Percentiles rank a stretch among this genome's conserved stretches.
Conservation (phyloP, 2,329 filamentous ascomycete genomes). For the Fusarium secorum region DNA sequence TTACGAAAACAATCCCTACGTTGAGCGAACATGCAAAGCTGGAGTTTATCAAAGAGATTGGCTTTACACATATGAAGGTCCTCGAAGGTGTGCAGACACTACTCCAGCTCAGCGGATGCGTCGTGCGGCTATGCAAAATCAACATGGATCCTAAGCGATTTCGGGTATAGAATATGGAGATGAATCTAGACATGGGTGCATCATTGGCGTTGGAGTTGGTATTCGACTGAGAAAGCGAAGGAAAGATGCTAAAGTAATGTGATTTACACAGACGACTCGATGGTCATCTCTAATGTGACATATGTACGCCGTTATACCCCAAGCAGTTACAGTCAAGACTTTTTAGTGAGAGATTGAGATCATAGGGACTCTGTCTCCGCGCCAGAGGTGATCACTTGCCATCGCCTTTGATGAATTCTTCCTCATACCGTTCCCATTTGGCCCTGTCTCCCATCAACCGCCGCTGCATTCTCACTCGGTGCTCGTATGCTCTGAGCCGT, state of each 20-base stretch:
- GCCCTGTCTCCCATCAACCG: constrained; percentile 70
- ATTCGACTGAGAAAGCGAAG: constrained; percentile 29
- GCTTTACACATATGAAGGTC: constrained; percentile 99
- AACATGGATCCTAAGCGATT: constrained; percentile 96
- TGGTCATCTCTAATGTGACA: constrained; percentile 27
- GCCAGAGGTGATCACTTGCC: constrained; percentile 41
- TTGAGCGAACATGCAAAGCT: constrained; percentile 94
- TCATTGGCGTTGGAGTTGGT: constrained; percentile 32
- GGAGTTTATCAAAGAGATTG: constrained; percentile 98
- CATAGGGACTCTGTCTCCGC: background rate
- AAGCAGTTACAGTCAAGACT: constrained; percentile 10
- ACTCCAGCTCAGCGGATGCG: constrained; percentile 90
- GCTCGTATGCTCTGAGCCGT: constrained; percentile 72
- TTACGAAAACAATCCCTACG: constrained; percentile 93
- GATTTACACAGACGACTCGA: constrained; percentile 35
- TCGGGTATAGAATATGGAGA: constrained; percentile 45
- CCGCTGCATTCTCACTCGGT: constrained; percentile 69
- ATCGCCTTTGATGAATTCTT: constrained; percentile 60
- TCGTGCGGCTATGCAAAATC: constrained; percentile 89
- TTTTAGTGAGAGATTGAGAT: background rate
- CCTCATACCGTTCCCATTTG: constrained; percentile 73
- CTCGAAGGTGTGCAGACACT: constrained; percentile 97
- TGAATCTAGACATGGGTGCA: constrained; percentile 8
- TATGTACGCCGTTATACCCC: constrained; percentile 24
- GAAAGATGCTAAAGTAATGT: constrained; percentile 28